These are phyloP conservation scores for Lippia alba DNA, from an alignment of 305 asterid species.

Conservation along the genomic window DNA sequence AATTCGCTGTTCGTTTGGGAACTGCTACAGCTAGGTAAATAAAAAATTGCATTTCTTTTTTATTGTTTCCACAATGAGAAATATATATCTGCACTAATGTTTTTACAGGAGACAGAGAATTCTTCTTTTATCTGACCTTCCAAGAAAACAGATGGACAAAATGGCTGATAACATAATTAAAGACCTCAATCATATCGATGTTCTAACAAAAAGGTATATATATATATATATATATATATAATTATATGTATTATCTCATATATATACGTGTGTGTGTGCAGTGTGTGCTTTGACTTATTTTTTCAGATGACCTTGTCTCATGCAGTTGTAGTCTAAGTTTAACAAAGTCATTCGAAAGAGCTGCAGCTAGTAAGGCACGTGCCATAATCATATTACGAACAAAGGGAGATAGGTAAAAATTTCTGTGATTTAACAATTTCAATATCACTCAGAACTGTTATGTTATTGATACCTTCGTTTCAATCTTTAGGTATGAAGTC, in stretches of 20 bases:
- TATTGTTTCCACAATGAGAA: conserved; percentile 15
- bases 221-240: too few relatives aligned
- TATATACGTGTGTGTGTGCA: neutral
- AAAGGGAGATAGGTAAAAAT: conserved; percentile 75
- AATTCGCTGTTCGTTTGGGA: conserved; percentile 89
- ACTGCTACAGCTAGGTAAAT: conserved; percentile 88
- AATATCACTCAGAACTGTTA: conserved; percentile 7
- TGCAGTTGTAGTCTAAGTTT: conserved; percentile 94
- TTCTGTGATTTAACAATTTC: neutral
- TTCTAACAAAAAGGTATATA: conserved; percentile 82
- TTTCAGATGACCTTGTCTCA: conserved; percentile 29
- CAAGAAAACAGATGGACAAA: conserved; percentile 93
- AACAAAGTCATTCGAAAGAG: conserved; percentile 93
- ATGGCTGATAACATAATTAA: conserved; percentile 78
- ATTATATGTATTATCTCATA: too few relatives aligned
- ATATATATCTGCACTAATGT: conserved; percentile 31
- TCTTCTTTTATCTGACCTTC: conserved; percentile 93
- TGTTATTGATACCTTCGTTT: conserved; percentile 24
- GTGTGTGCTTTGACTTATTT: neutral
- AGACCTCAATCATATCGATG: conserved; percentile 91
- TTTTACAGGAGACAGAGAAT: conserved; percentile 81
- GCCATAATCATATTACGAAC: conserved; percentile 91
- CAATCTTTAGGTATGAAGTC: conserved; percentile 74
- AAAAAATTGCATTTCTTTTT: conserved; percentile 20
- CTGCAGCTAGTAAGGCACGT: conserved; percentile 96